These are phyloP conservation scores for Hymenotorrendiella dingleyae DNA, from an alignment of 2,329 filamentous ascomycete genomes.

Conservation along the genomic window DNA sequence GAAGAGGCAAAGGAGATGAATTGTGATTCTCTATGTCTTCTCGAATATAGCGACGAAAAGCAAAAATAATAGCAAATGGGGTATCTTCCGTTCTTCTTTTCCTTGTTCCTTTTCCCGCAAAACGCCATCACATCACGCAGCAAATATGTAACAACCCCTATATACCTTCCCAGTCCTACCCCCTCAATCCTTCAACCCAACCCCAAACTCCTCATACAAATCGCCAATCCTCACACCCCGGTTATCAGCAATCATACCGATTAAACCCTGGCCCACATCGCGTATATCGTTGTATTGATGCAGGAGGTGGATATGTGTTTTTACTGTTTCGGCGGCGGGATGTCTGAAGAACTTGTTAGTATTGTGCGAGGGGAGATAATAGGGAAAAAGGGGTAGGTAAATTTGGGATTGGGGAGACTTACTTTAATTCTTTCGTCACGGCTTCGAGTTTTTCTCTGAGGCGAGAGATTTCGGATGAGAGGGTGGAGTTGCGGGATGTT, in stretches of 20 bases:
- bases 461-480: slow-evolving; percentile 32
- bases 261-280: slow-evolving; percentile 59
- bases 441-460: slow-evolving; percentile 33
- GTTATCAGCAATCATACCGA: slow-evolving; percentile 62
- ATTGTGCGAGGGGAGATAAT: not conserved
- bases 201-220: slow-evolving; percentile 32
- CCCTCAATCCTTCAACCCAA: slow-evolving; percentile 27
- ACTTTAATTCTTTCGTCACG: slow-evolving; percentile 29
- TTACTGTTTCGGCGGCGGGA: slow-evolving; percentile 43
- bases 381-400: not conserved
- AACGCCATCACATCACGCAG: too few species aligned
- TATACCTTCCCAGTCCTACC: not conserved
- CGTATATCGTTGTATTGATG: slow-evolving; percentile 68
- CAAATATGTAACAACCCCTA: too few species aligned
- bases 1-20: too few species aligned
- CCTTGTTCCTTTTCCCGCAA: too few species aligned
- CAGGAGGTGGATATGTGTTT: slow-evolving; percentile 57
- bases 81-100: slow-evolving; percentile 12
- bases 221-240: slow-evolving; percentile 41
- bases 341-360: slow-evolving; percentile 7
- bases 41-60: too few species aligned
- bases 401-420: too few species aligned
- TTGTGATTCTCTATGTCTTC: too few species aligned
- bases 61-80: slow-evolving; percentile 21
- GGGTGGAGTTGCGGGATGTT: slow-evolving; percentile 40